phyloP scores from a whole-genome alignment of 2,329 filamentous ascomycete species.

The Xylaria sp. region DNA sequence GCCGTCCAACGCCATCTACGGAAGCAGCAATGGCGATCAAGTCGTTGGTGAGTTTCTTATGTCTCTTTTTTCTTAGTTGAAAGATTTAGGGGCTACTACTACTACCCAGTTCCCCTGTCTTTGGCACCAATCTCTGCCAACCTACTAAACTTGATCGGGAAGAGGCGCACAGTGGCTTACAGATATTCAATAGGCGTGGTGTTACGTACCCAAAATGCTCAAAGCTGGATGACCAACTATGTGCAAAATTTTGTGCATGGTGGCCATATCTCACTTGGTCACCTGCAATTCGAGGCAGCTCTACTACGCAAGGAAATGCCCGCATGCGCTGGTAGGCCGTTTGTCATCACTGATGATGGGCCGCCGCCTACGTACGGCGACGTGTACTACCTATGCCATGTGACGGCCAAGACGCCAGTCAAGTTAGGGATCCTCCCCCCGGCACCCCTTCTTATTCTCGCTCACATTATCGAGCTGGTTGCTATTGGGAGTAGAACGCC shows the following conservation, averaged over 20 bases:
- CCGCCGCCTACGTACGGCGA: slow-evolving; percentile 56
- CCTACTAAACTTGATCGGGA: neutral
- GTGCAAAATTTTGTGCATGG: slow-evolving; percentile 62
- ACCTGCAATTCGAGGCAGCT: slow-evolving; percentile 63
- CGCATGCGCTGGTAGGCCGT: slow-evolving; percentile 57
- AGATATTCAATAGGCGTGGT: slow-evolving; percentile 26
- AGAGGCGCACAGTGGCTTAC: slow-evolving; percentile 10
- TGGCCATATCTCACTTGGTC: slow-evolving; percentile 64
- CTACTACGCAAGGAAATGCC: slow-evolving; percentile 54
- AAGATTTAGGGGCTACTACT: neutral
- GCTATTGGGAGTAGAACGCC: slow-evolving; percentile 47
- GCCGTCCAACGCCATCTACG: slow-evolving; percentile 55
- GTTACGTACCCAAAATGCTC: slow-evolving; percentile 51
- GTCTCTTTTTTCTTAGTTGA: neutral
- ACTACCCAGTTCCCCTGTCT: too few species aligned
- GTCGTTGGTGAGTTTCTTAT: slow-evolving; percentile 48
- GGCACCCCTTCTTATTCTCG: slow-evolving; percentile 51
- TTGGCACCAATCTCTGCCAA: too few species aligned
- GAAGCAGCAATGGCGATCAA: slow-evolving; percentile 54
- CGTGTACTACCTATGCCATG: slow-evolving; percentile 51
- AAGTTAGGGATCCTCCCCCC: slow-evolving; percentile 50
- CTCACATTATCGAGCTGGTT: slow-evolving; percentile 54
- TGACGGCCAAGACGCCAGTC: slow-evolving; percentile 49
- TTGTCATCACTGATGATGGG: slow-evolving; percentile 61
- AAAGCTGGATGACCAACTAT: slow-evolving; percentile 57